Percentiles rank a stretch among this genome's conserved stretches.
These are phyloP conservation scores for Cladosporium phlei DNA, from an alignment of 2,329 filamentous ascomycete species.

Conservation along the genomic window DNA sequence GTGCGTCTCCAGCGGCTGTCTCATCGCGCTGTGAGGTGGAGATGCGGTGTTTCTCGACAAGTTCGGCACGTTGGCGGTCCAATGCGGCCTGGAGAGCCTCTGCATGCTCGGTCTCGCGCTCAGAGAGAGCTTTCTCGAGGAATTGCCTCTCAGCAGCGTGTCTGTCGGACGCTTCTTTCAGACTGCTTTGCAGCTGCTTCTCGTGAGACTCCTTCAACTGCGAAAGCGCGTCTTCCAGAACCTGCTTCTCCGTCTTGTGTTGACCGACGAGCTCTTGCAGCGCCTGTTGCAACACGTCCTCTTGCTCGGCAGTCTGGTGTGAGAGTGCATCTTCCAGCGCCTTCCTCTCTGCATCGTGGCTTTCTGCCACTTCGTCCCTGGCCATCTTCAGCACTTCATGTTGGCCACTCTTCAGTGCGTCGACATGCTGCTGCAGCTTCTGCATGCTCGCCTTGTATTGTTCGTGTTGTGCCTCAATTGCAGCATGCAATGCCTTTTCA, in stretches of 20 bases:
- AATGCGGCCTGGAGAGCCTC: slow-evolving; percentile 5
- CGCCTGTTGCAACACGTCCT: background rate
- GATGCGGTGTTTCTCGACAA: background rate
- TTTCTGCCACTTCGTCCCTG: background rate
- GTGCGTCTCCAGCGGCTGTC: background rate
- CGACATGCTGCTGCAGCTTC: background rate
- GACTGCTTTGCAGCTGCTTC: slow-evolving; percentile 5
- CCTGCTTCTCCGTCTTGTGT: slow-evolving; percentile 4
- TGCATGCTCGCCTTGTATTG: slow-evolving; percentile 3
- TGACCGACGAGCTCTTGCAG: background rate
- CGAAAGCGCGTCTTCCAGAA: background rate
- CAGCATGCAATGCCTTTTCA: background rate
- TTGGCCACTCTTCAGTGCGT: background rate
- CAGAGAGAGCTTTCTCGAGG: slow-evolving; percentile 8
- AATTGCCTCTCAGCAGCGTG: slow-evolving; percentile 4
- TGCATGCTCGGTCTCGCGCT: slow-evolving; percentile 2
- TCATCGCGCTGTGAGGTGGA: background rate
- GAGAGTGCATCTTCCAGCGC: slow-evolving; percentile 3
- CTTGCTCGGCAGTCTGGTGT: background rate
- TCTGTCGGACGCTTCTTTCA: background rate
- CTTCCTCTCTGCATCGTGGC: slow-evolving; percentile 4
- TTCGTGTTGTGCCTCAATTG: slow-evolving; percentile 1
- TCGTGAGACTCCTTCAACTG: slow-evolving; percentile 8
- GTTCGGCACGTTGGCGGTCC: slow-evolving; percentile 5
- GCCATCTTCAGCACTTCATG: slow-evolving; percentile 2